phyloP scores from a whole-genome alignment of 2,329 filamentous ascomycete species.

The Stromatinia cepivora region DNA sequence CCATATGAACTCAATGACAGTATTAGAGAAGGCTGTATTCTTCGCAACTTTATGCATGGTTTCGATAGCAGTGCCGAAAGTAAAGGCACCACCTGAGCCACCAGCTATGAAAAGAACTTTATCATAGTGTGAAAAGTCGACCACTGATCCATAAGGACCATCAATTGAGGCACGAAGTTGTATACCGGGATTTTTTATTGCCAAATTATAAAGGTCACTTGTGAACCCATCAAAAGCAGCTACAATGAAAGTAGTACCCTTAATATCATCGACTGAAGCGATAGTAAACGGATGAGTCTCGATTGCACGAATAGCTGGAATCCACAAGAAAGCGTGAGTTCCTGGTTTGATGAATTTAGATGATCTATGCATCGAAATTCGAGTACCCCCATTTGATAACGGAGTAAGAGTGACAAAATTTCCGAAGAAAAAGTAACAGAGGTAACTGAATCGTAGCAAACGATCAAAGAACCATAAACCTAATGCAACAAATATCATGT shows the following conservation, averaged over 20 bases:
- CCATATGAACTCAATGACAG: slow-evolving; percentile 51
- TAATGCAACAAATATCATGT: slow-evolving; percentile 47
- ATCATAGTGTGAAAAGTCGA: slow-evolving; percentile 52
- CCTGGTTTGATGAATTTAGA: slow-evolving; percentile 45
- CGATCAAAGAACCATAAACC: slow-evolving; percentile 55
- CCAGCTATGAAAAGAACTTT: slow-evolving; percentile 60
- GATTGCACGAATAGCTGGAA: slow-evolving; percentile 55
- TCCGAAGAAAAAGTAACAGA: slow-evolving; percentile 49
- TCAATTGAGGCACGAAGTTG: slow-evolving; percentile 55
- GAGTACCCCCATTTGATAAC: slow-evolving; percentile 55
- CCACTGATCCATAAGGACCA: slow-evolving; percentile 59
- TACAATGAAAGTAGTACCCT: slow-evolving; percentile 56
- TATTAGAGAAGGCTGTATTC: slow-evolving; percentile 36
- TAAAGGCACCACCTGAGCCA: slow-evolving; percentile 62
- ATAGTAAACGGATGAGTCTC: slow-evolving; percentile 68
- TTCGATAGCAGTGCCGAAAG: slow-evolving; percentile 51
- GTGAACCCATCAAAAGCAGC: slow-evolving; percentile 61
- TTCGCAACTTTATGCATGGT: slow-evolving; percentile 45
- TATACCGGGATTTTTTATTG: slow-evolving; percentile 50
- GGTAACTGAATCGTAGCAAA: slow-evolving; percentile 48
- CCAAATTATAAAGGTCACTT: slow-evolving; percentile 53
- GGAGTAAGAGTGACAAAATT: slow-evolving; percentile 55
- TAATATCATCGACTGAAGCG: slow-evolving; percentile 42
- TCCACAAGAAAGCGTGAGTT: slow-evolving; percentile 64
- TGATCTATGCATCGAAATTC: slow-evolving; percentile 55